phyloP scores from a whole-genome alignment of 192 early-diverging fungal genomes.

The Coemansia sp. region DNA sequence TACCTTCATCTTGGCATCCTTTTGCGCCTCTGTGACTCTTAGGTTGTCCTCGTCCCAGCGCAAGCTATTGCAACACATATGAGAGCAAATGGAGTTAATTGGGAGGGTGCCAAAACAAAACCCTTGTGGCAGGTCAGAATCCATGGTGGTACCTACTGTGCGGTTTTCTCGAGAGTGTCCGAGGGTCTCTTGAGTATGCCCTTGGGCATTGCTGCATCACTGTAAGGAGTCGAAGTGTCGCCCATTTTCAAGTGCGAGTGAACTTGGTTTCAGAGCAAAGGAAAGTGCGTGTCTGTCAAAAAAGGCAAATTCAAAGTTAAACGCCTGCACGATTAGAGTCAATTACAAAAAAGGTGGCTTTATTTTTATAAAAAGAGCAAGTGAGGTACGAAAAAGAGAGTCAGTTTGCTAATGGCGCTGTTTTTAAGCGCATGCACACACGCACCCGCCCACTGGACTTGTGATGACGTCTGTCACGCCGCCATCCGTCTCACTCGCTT shows the following conservation, averaged over 20 bases:
- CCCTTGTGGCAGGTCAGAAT: neutral
- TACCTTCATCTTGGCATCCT: conserved; percentile 94
- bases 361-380: neutral
- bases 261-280: neutral
- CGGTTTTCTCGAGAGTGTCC: conserved; percentile 22
- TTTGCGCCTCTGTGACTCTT: conserved; percentile 83
- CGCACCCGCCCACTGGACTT: neutral
- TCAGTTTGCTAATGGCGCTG: neutral
- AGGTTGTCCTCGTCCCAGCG: conserved; percentile 97
- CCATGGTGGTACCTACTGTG: conserved; percentile 34
- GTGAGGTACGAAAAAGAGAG: neutral
- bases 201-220: conserved; percentile 45
- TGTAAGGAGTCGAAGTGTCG: conserved; percentile 12
- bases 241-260: conserved; percentile 1
- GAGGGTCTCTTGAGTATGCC: conserved; percentile 50
- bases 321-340: neutral
- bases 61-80: conserved; percentile 57
- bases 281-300: neutral
- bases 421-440: neutral
- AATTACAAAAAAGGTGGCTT: neutral
- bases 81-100: neutral
- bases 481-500: neutral
- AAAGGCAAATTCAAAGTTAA: neutral
- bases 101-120: neutral
- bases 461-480: conserved; percentile 10